Evolutionary conservation across 225 moss, liverwort and hornwort species (phyloP).

Genomic region (Takakia lepidozioides): DNA sequence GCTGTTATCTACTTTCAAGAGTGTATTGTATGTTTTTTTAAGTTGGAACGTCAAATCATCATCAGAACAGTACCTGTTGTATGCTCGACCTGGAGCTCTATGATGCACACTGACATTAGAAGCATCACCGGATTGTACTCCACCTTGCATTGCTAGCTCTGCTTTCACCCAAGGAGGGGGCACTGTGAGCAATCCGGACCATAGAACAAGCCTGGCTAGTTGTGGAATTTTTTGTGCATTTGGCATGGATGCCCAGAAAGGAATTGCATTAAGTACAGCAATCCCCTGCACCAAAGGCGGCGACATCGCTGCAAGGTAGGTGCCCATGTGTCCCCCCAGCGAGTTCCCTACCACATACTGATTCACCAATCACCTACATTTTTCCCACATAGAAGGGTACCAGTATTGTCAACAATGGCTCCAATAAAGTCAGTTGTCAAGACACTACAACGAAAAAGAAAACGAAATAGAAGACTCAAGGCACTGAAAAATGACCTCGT

Average conservation of each 20-base stretch:
- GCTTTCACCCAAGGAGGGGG: too few species aligned
- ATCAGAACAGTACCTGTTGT: too few species aligned
- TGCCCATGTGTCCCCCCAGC: conserved; percentile 44
- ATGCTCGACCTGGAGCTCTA: too few species aligned
- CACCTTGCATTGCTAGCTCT: too few species aligned
- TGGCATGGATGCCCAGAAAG: conserved; percentile 47
- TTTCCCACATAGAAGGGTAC: not conserved
- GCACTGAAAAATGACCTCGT: too few species aligned
- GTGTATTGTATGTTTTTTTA: too few species aligned
- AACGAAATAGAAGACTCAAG: too few species aligned
- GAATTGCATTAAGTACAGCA: conserved; percentile 35
- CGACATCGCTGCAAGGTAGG: conserved; percentile 41
- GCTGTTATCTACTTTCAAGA: too few species aligned
- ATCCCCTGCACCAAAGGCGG: conserved; percentile 33
- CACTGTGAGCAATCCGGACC: conserved; percentile 39
- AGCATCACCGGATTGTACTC: too few species aligned
- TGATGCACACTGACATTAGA: too few species aligned
- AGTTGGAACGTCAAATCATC: too few species aligned
- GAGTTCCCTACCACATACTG: conserved; percentile 49
- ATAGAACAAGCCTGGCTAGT: conserved; percentile 30
- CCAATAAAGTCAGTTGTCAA: not conserved
- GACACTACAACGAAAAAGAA: too few species aligned
- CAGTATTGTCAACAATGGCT: not conserved
- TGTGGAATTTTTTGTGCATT: conserved; percentile 29
- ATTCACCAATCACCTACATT: conserved; percentile 33